Base-by-base conservation (phyloP, 1,284 basidiomycete species). In the Pholiota adiposa region DNA sequence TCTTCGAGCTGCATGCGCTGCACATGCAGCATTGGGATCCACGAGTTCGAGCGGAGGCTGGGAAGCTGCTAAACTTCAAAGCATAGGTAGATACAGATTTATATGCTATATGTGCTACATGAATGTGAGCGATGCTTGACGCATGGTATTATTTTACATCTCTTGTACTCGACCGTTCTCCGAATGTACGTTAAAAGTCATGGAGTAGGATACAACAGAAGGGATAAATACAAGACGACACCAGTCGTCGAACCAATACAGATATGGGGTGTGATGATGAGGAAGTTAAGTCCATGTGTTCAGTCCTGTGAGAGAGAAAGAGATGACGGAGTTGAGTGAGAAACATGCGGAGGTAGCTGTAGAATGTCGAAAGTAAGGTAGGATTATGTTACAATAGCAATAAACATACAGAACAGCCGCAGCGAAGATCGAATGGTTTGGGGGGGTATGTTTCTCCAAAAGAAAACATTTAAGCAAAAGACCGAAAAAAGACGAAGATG, bases 1-100 rank as follows among this genome's bases (percentile, higher is more conserved):
- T 89, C 61, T 93, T 86, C 80, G 91, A 93, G 75, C 72, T 92
- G 56, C 77, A 83, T 61, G 69, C 84, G 59, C 75, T 94, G 55
- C 78, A 76, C 61, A 70, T 74, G 65, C 72, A 71, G n/a, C 88
- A 94, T 72, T 85, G 80, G 70, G 86, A 92, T 73, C 70, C 77
- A 60, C 75, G 77, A 53, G 85, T 93, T n/a, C 77, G 87, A 62
- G 77, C 77, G 52, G 82, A 78, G 65, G 87, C 87, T 53, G 72
- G 66, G 49, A 81, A 76, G 69, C 72, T 90, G 61, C 72, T 83
- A 54, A 76, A 73, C 55, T 82, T 76, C 66, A 70, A 56, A 29
- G 36, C 51, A 23, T 51, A 55, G 53, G 36, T 51, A 51, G 21
- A 49, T 56, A 56, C 36, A 50, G 34, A 18, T 29, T 46, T 41